Conservation (phyloP, 345 rosid genomes). For the Citrus sp. region DNA sequence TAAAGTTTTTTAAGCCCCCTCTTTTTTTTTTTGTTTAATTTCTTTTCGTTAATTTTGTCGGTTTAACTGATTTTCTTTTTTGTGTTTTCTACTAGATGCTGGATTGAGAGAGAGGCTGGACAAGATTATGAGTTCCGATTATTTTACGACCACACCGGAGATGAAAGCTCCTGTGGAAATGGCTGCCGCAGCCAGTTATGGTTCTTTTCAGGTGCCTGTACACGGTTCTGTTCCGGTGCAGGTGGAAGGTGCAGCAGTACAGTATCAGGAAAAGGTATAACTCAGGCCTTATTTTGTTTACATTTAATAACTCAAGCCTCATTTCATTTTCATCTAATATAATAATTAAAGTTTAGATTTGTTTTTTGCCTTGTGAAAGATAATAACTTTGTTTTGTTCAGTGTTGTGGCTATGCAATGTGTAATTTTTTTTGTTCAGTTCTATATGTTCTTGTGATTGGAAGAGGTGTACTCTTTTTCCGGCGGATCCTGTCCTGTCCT, state of each 20-base stretch:
- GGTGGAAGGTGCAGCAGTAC: slow-evolving; percentile 37
- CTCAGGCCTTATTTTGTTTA: neutral
- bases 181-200: slow-evolving; percentile 68
- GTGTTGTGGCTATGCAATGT: neutral
- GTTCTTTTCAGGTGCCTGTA: slow-evolving; percentile 55
- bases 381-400: neutral
- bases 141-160: slow-evolving; percentile 78
- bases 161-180: slow-evolving; percentile 81
- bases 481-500: neutral
- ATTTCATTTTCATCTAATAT: neutral
- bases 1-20: slow-evolving; percentile 14
- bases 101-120: slow-evolving; percentile 67
- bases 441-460: neutral
- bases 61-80: neutral
- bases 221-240: slow-evolving; percentile 35
- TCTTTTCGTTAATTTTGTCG: neutral
- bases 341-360: neutral
- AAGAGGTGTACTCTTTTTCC: neutral
- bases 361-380: neutral
- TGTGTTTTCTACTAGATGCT: slow-evolving; percentile 47
- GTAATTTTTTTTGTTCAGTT: neutral
- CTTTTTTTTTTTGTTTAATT: neutral
- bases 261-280: slow-evolving; percentile 49
- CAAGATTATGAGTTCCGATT: slow-evolving; percentile 85
- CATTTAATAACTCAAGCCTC: neutral